These are phyloP conservation scores for Lupinus albus DNA, from an alignment of 306 rosid genomes.

Conservation along the genomic window DNA sequence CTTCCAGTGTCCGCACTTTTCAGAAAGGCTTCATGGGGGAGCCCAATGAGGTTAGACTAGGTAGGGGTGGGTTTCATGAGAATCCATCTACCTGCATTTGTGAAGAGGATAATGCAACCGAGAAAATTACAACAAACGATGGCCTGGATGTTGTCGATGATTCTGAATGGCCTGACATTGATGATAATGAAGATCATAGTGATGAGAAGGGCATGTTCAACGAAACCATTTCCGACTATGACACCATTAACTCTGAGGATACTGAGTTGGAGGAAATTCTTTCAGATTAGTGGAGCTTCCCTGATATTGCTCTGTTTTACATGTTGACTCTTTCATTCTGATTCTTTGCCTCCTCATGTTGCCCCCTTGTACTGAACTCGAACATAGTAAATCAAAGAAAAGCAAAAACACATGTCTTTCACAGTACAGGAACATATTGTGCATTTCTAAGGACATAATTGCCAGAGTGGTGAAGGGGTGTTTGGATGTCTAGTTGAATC, in stretches of 20 bases:
- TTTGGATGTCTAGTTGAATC: slow-evolving; percentile 28
- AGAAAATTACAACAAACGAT: slow-evolving; percentile 49
- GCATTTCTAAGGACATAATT: slow-evolving; percentile 28
- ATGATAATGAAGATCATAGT: slow-evolving; percentile 73
- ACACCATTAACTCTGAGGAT: slow-evolving; percentile 64
- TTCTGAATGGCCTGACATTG: slow-evolving; percentile 63
- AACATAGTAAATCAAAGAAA: slow-evolving; percentile 24
- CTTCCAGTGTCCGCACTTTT: slow-evolving; percentile 68
- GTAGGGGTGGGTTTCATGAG: slow-evolving; percentile 97
- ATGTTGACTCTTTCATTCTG: slow-evolving; percentile 30
- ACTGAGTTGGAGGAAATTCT: slow-evolving; percentile 89
- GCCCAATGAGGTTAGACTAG: slow-evolving; percentile 89
- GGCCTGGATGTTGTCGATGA: slow-evolving; percentile 60
- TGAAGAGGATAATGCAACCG: slow-evolving; percentile 58
- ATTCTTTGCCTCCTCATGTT: slow-evolving; percentile 24
- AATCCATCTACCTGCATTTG: slow-evolving; percentile 92
- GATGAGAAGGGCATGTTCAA: slow-evolving; percentile 63
- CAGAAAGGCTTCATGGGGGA: slow-evolving; percentile 97
- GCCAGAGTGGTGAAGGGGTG: slow-evolving; percentile 32
- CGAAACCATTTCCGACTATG: slow-evolving; percentile 66
- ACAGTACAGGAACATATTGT: slow-evolving; percentile 23
- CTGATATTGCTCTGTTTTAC: too few relatives aligned
- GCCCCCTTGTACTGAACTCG: slow-evolving; percentile 24
- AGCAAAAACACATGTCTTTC: slow-evolving; percentile 1
- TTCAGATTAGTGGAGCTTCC: slow-evolving; percentile 63